Evolutionary conservation across 352 stramenopile species (phyloP).

Genomic region (Phytophthora ramorum): DNA sequence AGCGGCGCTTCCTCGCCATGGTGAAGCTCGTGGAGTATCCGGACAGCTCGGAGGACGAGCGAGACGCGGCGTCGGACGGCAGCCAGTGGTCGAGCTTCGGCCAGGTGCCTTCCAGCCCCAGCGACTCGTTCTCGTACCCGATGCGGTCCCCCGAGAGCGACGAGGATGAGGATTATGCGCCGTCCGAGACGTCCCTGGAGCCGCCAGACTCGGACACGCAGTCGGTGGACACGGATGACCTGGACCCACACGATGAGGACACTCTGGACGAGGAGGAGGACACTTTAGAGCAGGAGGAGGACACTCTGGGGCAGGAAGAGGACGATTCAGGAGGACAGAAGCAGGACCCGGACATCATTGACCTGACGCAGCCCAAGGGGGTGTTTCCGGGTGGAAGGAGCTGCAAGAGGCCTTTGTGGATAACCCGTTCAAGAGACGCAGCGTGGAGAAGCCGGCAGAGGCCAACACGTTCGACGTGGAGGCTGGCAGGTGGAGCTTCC

Average conservation of each 20-base stretch:
- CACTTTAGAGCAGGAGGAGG: neutral
- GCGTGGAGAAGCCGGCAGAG: neutral
- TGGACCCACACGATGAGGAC: slow-evolving; percentile 29
- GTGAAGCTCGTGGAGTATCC: slow-evolving; percentile 60
- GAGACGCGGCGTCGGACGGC: slow-evolving; percentile 16
- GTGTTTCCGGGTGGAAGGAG: slow-evolving; percentile 34
- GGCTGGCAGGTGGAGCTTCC: slow-evolving; percentile 5
- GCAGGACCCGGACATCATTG: slow-evolving; percentile 10
- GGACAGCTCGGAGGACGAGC: slow-evolving; percentile 56
- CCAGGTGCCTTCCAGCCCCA: slow-evolving; percentile 34
- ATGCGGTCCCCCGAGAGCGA: slow-evolving; percentile 30
- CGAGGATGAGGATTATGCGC: slow-evolving; percentile 39
- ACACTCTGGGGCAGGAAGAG: neutral
- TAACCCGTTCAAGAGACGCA: slow-evolving; percentile 34
- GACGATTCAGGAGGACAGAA: neutral
- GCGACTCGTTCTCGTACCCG: slow-evolving; percentile 36
- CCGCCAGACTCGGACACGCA: slow-evolving; percentile 17
- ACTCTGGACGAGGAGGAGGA: slow-evolving; percentile 9
- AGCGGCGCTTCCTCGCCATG: slow-evolving; percentile 27
- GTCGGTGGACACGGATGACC: slow-evolving; percentile 34
- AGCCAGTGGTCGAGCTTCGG: slow-evolving; percentile 44
- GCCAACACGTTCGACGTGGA: slow-evolving; percentile 23
- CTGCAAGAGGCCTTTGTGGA: slow-evolving; percentile 29
- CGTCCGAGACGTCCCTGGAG: slow-evolving; percentile 30
- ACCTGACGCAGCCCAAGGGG: slow-evolving; percentile 10